Percentiles rank a stretch among this genome's conserved stretches.
phyloP scores from a whole-genome alignment of 441 rosid species.

The Rhodomyrtus psidioides region DNA sequence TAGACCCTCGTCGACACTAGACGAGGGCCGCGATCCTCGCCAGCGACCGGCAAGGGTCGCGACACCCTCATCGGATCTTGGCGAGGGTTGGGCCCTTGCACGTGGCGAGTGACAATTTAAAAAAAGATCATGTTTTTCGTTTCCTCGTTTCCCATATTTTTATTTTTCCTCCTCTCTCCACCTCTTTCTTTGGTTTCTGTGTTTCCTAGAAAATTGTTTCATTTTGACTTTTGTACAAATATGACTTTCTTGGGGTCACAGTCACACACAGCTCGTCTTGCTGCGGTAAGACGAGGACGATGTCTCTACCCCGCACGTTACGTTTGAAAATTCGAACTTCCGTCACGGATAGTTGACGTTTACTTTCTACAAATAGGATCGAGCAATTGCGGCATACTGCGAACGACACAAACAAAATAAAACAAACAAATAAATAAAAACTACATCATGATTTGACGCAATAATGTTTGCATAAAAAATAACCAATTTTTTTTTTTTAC shows the following conservation, averaged over 20 bases:
- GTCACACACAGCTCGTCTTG: neutral
- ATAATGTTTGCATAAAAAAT: too few relatives aligned
- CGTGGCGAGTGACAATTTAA: neutral
- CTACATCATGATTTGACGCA: neutral
- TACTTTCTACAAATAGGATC: neutral
- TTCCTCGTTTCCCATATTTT: neutral
- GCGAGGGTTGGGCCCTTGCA: too few relatives aligned
- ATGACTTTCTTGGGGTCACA: neutral
- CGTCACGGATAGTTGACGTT: neutral
- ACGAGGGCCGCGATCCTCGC: too few relatives aligned
- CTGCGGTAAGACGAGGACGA: neutral
- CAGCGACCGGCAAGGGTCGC: too few relatives aligned
- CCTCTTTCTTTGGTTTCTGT: neutral
- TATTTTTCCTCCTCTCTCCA: neutral
- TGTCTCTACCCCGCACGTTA: neutral
- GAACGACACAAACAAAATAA: neutral
- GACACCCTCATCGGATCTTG: too few relatives aligned
- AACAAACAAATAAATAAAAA: neutral
- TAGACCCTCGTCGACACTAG: too few relatives aligned
- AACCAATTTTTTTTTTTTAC: too few relatives aligned
- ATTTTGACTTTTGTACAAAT: neutral
- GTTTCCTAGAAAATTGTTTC: neutral
- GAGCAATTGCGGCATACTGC: neutral
- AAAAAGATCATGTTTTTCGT: neutral
- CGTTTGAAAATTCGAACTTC: neutral